phyloP scores from a whole-genome alignment of 805 yeast species.

The Blastobotrys chiropterorum region DNA sequence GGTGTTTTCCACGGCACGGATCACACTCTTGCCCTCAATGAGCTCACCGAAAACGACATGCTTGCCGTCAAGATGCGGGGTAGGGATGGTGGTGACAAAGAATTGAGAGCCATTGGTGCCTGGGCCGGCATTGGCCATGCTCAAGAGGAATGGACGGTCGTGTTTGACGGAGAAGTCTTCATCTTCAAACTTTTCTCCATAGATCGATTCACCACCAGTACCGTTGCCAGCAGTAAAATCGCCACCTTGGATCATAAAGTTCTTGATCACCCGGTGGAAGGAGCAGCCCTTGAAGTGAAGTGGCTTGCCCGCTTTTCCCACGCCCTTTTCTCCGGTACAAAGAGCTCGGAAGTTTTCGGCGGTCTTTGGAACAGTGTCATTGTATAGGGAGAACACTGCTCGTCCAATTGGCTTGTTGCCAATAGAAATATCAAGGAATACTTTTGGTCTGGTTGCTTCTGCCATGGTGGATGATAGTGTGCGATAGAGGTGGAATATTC shows the following conservation, averaged over 20 bases:
- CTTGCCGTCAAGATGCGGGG: constrained; percentile 92
- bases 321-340: constrained; percentile 84
- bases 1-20: constrained; percentile 67
- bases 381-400: constrained; percentile 63
- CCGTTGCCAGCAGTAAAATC: constrained; percentile 74
- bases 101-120: constrained; percentile 95
- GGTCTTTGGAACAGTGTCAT: constrained; percentile 69
- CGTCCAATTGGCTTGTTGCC: constrained; percentile 69
- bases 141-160: constrained; percentile 77
- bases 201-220: constrained; percentile 77
- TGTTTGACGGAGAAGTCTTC: constrained; percentile 76
- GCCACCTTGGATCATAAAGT: constrained; percentile 93
- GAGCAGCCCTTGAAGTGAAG: constrained; percentile 72
- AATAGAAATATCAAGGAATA: constrained; percentile 72
- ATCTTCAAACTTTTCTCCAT: constrained; percentile 84
- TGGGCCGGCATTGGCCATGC: constrained; percentile 97
- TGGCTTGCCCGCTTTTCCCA: constrained; percentile 54
- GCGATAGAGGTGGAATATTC: neutral
- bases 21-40: constrained; percentile 71
- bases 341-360: constrained; percentile 85
- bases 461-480: neutral
- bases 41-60: constrained; percentile 96
- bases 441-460: constrained; percentile 39
- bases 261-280: constrained; percentile 86
- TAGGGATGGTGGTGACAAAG: constrained; percentile 84